phyloP scores from a whole-genome alignment of 768 basidiomycete genomes.

The Mycena albidolilacea region DNA sequence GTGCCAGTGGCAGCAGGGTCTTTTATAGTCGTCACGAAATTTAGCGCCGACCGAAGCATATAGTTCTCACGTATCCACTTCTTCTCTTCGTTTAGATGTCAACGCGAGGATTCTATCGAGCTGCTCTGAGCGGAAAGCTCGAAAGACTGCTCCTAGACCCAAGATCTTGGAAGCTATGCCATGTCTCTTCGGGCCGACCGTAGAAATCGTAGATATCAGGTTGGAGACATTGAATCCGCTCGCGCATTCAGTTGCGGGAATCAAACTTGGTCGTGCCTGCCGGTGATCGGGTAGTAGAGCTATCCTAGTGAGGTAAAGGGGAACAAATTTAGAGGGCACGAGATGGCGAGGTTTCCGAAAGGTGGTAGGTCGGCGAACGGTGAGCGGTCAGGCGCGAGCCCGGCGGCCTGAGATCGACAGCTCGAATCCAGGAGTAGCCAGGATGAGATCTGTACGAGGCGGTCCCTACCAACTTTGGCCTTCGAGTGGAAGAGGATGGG shows the following conservation, averaged over 20 bases:
- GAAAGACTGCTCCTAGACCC: background rate
- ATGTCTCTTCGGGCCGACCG: too few relatives aligned
- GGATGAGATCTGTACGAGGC: too few relatives aligned
- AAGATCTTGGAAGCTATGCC: background rate
- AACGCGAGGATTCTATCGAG: background rate
- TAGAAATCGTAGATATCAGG: background rate
- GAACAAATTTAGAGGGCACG: background rate
- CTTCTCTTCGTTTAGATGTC: constrained; percentile 13
- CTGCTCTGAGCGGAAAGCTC: background rate
- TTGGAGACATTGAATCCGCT: background rate
- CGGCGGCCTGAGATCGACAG: too few relatives aligned
- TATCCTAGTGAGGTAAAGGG: background rate
- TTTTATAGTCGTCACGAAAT: constrained; percentile 20
- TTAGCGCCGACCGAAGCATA: constrained; percentile 16
- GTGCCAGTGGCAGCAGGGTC: background rate
- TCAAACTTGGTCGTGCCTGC: constrained; percentile 7
- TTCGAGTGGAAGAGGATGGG: too few relatives aligned
- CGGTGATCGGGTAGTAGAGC: background rate
- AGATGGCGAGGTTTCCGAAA: background rate
- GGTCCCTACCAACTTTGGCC: too few relatives aligned
- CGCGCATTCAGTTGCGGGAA: constrained; percentile 6
- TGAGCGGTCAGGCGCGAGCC: too few relatives aligned
- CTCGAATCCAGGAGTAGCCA: too few relatives aligned
- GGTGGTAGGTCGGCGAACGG: background rate
- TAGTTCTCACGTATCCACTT: constrained; percentile 27